Base-by-base conservation (phyloP, 352 stramenopile species). In the Globisporangium polare region DNA sequence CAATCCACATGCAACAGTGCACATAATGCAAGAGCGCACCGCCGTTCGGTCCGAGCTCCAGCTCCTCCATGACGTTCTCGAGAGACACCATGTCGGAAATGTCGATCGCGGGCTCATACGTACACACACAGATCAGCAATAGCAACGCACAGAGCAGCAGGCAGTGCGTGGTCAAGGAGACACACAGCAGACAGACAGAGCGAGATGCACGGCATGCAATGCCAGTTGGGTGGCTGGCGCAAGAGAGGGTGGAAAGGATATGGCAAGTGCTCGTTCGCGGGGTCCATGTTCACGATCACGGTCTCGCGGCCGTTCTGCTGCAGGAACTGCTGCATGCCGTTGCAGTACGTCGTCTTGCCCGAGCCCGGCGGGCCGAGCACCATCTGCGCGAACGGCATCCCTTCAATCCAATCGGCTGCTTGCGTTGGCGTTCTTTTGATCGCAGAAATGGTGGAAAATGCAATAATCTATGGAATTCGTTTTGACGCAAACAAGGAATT, bases 331-430 rank as follows among this genome's bases (percentile, higher is more conserved):
- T 99, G 92, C 80, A 99, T 98, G 41, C 90, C 92, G 67, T 98
- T 97, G 80, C 96, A 99, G 77, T 99, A 99, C 39, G 97, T 99
- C 20, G 94, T 99, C 78, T 99, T 99, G 55, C 97, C 97, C 3
- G 87, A 96, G 55, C 83, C 84, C 63, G 83, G 83, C 56, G 83
- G 83, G 1, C 83, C 83, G 37, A 90, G 67, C 65, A 92, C 75
- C 60, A 90, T 77, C 66, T 92, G 83, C 60, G 74, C 83, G 66
- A 89, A 92, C 65, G 83, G 80, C 83, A 92, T 65, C 46, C 33
- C 26, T 26, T 53, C 33, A n/a, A n/a, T n/a, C 29, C 29, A 7
- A 33, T 33, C 33, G 13, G 39, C 15, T 45, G 33, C 35, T 63
- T 39, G 20, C 43, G 42, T n/a, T 52, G 17, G 56, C 22, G 29